A percentile compares a stretch with the other conserved stretches of the same genome.
Evolutionary conservation across 805 yeast species (phyloP).

Genomic region (Cyberlindnera bimundalis): DNA sequence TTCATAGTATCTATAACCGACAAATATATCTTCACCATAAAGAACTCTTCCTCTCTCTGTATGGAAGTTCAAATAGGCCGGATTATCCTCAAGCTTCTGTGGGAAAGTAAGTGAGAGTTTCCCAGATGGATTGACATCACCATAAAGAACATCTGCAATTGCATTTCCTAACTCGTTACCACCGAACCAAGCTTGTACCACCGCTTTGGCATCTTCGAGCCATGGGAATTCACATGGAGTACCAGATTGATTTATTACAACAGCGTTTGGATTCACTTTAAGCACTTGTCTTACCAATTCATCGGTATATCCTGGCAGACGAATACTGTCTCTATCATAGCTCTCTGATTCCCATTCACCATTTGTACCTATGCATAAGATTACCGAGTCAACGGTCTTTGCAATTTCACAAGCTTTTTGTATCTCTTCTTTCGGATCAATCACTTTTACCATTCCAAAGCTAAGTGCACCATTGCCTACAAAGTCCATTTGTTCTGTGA

Average conservation of each 20-base stretch:
- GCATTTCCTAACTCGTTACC: slow-evolving; percentile 60
- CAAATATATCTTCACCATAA: slow-evolving; percentile 65
- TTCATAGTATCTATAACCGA: slow-evolving; percentile 62
- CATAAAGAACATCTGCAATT: slow-evolving; percentile 57
- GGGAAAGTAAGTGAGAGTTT: slow-evolving; percentile 58
- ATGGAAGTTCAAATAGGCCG: slow-evolving; percentile 49
- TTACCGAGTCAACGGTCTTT: slow-evolving; percentile 47
- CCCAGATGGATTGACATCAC: slow-evolving; percentile 60
- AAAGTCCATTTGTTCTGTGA: slow-evolving; percentile 18
- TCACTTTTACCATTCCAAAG: slow-evolving; percentile 32
- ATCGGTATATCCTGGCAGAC: slow-evolving; percentile 48
- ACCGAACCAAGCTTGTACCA: slow-evolving; percentile 57
- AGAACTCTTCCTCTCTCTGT: slow-evolving; percentile 50
- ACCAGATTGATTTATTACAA: slow-evolving; percentile 58
- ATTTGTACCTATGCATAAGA: slow-evolving; percentile 49
- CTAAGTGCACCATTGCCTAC: slow-evolving; percentile 36
- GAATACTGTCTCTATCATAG: slow-evolving; percentile 49
- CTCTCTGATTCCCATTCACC: slow-evolving; percentile 63
- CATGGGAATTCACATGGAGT: slow-evolving; percentile 62
- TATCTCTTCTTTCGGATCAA: slow-evolving; percentile 33
- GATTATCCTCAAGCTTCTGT: slow-evolving; percentile 47
- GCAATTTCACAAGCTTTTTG: slow-evolving; percentile 47
- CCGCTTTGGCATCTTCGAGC: slow-evolving; percentile 39
- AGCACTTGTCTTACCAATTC: slow-evolving; percentile 44
- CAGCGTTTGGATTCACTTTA: slow-evolving; percentile 47